Base-by-base conservation (phyloP, 176 grass and related monocot genomes). In the Zoysia pacifica region DNA sequence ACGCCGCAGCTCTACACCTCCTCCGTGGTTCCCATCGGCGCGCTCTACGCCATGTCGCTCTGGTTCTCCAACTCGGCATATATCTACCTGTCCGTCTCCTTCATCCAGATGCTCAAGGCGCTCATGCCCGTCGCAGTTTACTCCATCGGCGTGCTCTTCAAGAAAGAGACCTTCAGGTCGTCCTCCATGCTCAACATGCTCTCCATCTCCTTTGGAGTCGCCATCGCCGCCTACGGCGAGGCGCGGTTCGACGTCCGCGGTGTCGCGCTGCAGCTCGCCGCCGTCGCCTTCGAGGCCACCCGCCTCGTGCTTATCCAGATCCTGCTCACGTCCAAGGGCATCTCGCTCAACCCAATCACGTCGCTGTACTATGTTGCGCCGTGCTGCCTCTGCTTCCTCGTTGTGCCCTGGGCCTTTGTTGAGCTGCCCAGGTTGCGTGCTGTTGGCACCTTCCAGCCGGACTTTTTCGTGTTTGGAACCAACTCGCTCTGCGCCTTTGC, bases 101-200 rank as follows among this genome's bases (percentile, higher is more conserved):
- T 97, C 90, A 97, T 97, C 86, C 94, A 97, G 88, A 97, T 97
- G 94, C 94, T 97, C 65, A 97, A 97, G 85, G 94, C 94, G 62
- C 89, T 97, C 61, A 97, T 97, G 94, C 94, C 94, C 42, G 94
- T 97, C 81, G 91, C 94, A 16, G 94, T 97, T 4, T 97, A 97
- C 83, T 94, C 91, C 69, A 88, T 97, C 70, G 87, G 91, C 1
- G 81, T 97, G 13, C 71, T 94, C 70, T 81, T 97, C 66, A 94
- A 87, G 69, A 97, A 97, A 84, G 94, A 97, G 80, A 82, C 82
- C 48, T 97, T 92, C 83, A 36, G 72, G 28, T 77, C 89, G 3
- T 75, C 85, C 3, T 66, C 91, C 85, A 92, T 97, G 91, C 85
- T 93, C 77, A 97, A 97, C 91, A 97, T 97, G 94, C 91, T 97